Percentiles rank a stretch among this genome's conserved stretches.
These are phyloP conservation scores for Erysimum cheiri DNA, from an alignment of 441 rosid species.

Conservation along the genomic window DNA sequence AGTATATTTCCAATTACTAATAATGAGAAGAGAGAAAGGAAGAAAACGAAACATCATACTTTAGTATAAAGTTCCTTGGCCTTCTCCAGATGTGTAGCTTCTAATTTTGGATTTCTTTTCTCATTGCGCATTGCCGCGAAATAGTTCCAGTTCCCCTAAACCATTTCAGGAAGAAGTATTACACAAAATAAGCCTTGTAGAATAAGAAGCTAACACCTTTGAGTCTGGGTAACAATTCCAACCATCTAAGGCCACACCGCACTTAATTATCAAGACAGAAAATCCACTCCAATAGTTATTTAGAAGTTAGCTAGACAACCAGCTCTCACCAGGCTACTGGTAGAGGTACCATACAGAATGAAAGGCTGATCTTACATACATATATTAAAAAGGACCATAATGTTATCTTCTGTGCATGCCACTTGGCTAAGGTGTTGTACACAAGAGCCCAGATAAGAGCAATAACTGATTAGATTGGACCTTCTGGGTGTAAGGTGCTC, in stretches of 20 bases:
- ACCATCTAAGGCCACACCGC: constrained; percentile 23
- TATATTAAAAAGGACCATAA: not conserved
- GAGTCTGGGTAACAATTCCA: not conserved
- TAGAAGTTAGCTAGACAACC: not conserved
- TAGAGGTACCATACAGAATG: constrained; percentile 5
- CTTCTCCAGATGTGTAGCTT: constrained; percentile 99
- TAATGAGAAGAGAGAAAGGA: constrained; percentile 29
- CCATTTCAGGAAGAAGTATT: constrained; percentile 44
- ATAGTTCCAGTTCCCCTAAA: constrained; percentile 98
- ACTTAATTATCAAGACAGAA: constrained; percentile 14
- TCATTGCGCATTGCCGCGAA: constrained; percentile 99
- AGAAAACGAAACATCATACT: constrained; percentile 55
- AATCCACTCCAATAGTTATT: not conserved
- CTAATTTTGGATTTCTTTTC: constrained; percentile 97
- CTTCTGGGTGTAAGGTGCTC: constrained; percentile 14
- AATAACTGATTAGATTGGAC: constrained; percentile 9
- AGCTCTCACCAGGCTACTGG: constrained; percentile 7
- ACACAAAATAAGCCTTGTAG: constrained; percentile 21
- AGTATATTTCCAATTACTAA: constrained; percentile 14
- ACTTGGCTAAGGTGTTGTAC: constrained; percentile 2
- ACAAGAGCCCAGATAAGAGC: constrained; percentile 2
- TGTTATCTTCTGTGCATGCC: not conserved
- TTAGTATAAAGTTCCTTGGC: constrained; percentile 95
- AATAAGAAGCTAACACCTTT: not conserved
- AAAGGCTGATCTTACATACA: constrained; percentile 7